A percentile compares a stretch with the other conserved stretches of the same genome.
Evolutionary conservation across 129 eudicot species (phyloP).

Genomic region (Apium graveolens): DNA sequence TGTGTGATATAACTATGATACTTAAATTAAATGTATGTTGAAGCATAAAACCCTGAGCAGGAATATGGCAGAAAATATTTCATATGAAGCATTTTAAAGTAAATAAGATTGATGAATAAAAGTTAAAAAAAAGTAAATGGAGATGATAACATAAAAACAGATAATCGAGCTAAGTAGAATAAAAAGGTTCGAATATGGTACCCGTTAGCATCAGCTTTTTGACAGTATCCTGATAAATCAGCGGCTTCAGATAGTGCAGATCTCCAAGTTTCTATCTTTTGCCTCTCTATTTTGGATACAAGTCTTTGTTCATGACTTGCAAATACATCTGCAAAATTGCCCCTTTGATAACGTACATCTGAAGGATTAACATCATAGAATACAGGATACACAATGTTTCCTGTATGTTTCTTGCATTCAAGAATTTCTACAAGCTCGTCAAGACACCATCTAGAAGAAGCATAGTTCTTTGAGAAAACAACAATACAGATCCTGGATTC

Average conservation of each 20-base stretch:
- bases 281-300: background rate
- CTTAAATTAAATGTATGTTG: too few relatives aligned
- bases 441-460: constrained; percentile 1
- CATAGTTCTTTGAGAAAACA: constrained; percentile 2
- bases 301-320: background rate
- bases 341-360: background rate
- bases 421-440: constrained; percentile 3
- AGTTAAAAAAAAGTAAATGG: too few relatives aligned
- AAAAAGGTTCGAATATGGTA: background rate
- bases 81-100: too few relatives aligned
- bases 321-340: background rate
- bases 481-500: background rate
- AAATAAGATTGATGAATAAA: too few relatives aligned
- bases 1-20: too few relatives aligned
- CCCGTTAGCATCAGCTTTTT: background rate
- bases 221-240: background rate
- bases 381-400: background rate
- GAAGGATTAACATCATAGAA: background rate
- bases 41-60: too few relatives aligned
- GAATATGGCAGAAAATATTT: too few relatives aligned
- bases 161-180: background rate
- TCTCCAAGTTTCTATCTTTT: background rate
- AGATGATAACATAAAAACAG: background rate
- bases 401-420: background rate
- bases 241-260: background rate